Conservation (phyloP, 1,284 basidiomycete species). For the Fistulinella staudtii region DNA sequence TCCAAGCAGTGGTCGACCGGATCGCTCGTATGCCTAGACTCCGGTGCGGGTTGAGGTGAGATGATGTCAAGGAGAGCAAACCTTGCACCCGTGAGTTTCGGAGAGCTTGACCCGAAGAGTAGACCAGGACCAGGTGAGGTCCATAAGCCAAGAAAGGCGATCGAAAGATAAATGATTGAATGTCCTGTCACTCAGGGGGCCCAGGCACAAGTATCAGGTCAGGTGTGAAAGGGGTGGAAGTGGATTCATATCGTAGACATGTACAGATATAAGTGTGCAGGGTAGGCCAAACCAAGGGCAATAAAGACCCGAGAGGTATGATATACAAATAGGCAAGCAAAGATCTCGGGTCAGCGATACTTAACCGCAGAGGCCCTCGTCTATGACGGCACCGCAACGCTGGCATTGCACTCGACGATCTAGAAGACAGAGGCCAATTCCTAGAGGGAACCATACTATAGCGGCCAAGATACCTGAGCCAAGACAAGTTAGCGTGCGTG, state of each 20-base stretch:
- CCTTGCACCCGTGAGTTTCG: no score
- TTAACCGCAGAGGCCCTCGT: slow-evolving; percentile 37
- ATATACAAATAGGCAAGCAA: not conserved
- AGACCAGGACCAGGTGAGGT: no score
- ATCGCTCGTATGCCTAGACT: no score
- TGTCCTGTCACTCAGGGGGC: not conserved
- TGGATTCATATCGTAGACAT: slow-evolving; percentile 10
- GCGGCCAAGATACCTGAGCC: slow-evolving; percentile 65
- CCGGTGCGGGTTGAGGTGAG: no score
- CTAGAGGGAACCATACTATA: slow-evolving; percentile 78
- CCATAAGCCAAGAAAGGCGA: no score
- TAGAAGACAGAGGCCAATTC: slow-evolving; percentile 68
- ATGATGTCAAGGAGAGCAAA: not conserved
- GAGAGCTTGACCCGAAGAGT: no score
- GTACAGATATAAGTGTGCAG: slow-evolving; percentile 18
- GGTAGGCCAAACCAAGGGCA: not conserved
- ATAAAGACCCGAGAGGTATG: slow-evolving; percentile 2
- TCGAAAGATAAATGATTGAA: no score
- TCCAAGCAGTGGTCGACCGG: no score
- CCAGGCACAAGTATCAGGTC: not conserved
- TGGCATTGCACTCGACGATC: slow-evolving; percentile 64
- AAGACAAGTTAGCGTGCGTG: not conserved
- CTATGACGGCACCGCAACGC: slow-evolving; percentile 46
- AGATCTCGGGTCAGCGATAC: not conserved
- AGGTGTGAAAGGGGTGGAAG: not conserved